Evolutionary conservation across 1,284 basidiomycete species (phyloP), one percentile per base, ranked within the genome.

Genomic region (Xerocomus nothofagi): DNA sequence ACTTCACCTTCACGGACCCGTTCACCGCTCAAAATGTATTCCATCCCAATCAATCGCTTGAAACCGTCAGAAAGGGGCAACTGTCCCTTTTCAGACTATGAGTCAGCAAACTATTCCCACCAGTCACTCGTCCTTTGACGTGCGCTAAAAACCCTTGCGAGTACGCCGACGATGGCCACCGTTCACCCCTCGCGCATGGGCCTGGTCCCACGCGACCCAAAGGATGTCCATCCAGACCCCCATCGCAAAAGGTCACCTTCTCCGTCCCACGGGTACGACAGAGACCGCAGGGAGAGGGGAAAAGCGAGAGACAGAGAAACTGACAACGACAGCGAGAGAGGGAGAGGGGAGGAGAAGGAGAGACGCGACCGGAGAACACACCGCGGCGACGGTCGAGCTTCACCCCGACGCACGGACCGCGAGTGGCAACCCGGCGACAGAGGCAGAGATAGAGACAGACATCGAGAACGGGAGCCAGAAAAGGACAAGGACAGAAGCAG

Each of bases 161-260:
- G 12, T 11, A n/a, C 45, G 15, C 18, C 17, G 3, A 31, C 37
- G 11, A 79, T 79, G 77, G 77, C 78, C 18, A 77, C 74, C 29
- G 65, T 79, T 12, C 77, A 79, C 53, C 77, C 77, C 8, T 78
- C 77, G 15, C 74, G 77, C 34, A 57, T 78, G 62, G 73, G 67
- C 12, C 66, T 79, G 5, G 74, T 79, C 23, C 75, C 76, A 15
- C 73, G 73, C 47, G 68, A 70, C 30, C 45, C 62, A 15, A 69
- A 54, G 30, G 54, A 60, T 15, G 26, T 44, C 12, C 52, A 58
- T 32, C 36, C 47, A 32, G 51, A 47, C 23, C 24, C 11, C 6
- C 65, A 57, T 17, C 61, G 63, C 12, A 57, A 52, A 31, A 65
- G 66, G 43, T 66, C 71, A 0, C 67, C 67, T 3, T 67, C 69